Percentiles rank a stretch among this genome's conserved stretches.
Evolutionary conservation across 1,284 basidiomycete genomes (phyloP).

Genomic region (Blastosporella zonata): DNA sequence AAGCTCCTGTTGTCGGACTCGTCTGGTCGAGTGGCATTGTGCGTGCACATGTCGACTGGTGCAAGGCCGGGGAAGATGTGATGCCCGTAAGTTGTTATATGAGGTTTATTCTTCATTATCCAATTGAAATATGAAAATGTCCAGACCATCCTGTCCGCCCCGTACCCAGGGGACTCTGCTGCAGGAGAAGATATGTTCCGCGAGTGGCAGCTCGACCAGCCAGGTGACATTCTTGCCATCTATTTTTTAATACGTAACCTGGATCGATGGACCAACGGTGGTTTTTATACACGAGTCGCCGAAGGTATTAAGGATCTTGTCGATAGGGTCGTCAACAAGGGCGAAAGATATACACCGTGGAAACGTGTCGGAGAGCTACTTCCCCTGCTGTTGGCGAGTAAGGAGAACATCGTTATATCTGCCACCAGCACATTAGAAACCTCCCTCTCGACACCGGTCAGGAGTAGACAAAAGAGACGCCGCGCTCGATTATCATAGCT

Average conservation of each 20-base stretch:
- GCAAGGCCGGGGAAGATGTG: slow-evolving; percentile 27
- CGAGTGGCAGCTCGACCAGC: slow-evolving; percentile 47
- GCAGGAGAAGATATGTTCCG: slow-evolving; percentile 32
- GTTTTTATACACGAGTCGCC: slow-evolving; percentile 39
- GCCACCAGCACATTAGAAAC: slow-evolving; percentile 4
- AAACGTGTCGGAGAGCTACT: slow-evolving; percentile 39
- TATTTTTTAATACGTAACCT: slow-evolving; percentile 55
- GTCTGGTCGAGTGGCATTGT: slow-evolving; percentile 53
- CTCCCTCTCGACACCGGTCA: slow-evolving; percentile 10
- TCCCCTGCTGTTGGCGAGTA: slow-evolving; percentile 15
- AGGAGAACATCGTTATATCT: slow-evolving; percentile 31
- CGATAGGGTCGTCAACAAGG: slow-evolving; percentile 31
- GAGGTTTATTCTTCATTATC: slow-evolving; percentile 5
- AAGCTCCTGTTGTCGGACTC: slow-evolving; percentile 50
- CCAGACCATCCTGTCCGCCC: slow-evolving; percentile 49
- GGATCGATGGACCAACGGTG: slow-evolving; percentile 46
- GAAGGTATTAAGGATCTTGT: slow-evolving; percentile 37
- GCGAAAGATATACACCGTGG: slow-evolving; percentile 42
- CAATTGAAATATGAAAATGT: not conserved
- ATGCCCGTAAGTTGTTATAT: slow-evolving; percentile 33
- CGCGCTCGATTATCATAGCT: slow-evolving; percentile 1
- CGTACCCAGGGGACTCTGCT: slow-evolving; percentile 34
- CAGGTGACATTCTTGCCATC: slow-evolving; percentile 45
- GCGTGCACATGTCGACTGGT: slow-evolving; percentile 57
- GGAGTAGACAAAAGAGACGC: slow-evolving; percentile 8